These are phyloP conservation scores for Stagonosporopsis chrysanthemi DNA, from an alignment of 2,329 filamentous ascomycete species.

Conservation along the genomic window DNA sequence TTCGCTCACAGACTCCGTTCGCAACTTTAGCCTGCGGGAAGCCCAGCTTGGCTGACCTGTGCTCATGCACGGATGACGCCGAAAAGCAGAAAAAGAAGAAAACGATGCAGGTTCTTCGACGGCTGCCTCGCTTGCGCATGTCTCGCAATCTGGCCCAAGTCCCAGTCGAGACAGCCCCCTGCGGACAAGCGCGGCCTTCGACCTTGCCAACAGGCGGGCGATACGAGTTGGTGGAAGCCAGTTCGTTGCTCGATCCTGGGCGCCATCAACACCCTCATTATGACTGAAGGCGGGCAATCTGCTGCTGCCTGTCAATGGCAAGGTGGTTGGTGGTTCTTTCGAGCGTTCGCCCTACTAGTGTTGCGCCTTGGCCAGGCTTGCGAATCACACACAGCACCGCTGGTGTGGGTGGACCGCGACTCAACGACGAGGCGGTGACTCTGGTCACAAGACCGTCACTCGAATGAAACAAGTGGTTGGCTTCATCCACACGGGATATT, in stretches of 20 bases:
- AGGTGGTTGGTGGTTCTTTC: neutral
- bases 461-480: constrained; percentile 24
- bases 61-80: constrained; percentile 45
- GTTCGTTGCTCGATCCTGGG: constrained; percentile 38
- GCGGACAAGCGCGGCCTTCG: constrained; percentile 25
- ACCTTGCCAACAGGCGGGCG: constrained; percentile 38
- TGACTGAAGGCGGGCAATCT: constrained; percentile 7
- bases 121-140: constrained; percentile 36
- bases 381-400: constrained; percentile 17
- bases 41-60: constrained; percentile 38
- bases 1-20: constrained; percentile 45
- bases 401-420: constrained; percentile 23
- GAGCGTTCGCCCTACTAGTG: constrained; percentile 7
- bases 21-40: constrained; percentile 46
- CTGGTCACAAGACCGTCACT: constrained; percentile 34
- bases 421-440: constrained; percentile 28
- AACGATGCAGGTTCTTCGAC: constrained; percentile 40
- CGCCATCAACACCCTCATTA: constrained; percentile 24
- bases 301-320: constrained; percentile 9
- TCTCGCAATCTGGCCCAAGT: constrained; percentile 29
- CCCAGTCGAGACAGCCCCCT: constrained; percentile 30
- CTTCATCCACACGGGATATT: constrained; percentile 23
- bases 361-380: neutral
- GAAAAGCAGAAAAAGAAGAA: constrained; percentile 36
- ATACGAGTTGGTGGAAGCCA: constrained; percentile 37